Base-by-base conservation (phyloP, 805 yeast genomes). In the Hanseniaspora thailandica region DNA sequence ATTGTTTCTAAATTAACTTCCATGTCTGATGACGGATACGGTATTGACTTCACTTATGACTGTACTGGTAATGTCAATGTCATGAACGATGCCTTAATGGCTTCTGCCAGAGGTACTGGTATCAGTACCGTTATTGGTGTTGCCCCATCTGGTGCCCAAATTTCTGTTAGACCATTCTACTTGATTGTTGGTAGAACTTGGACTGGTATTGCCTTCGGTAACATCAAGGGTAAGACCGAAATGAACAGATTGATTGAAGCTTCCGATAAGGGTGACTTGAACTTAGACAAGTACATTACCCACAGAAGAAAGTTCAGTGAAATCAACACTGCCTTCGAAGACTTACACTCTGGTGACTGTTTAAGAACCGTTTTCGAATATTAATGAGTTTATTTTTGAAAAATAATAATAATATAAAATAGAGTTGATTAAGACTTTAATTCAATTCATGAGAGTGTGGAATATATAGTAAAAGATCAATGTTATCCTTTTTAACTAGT, bases 51-150 rank as follows among this genome's bases (percentile, higher is more conserved):
- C 73, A 89, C 98, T 30, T 93, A 93, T 65, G 98, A 93, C 75
- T 89, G 97, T 75, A 93, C 98, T 51, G 99, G 99, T 73, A 93
- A 90, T 66, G 89, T 82, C 57, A 70, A 78, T 45, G 97, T 93
- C 47, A 93, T 93, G 99, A 82, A 97, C 73, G 75, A 81, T 65
- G 98, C 98, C 28, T 76, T 93, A 60, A 97, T 93, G 75, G 86
- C 95, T 22, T 88, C 96, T 69, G 97, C 93, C 75, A 90, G 89
- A 72, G 99, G 99, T 59, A 93, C 98, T 97, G 99, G 99, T 71
- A 80, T 82, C 66, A 87, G 96, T 22, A 77, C 90, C 61, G 75
- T 93, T 63, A 93, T 93, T 66, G 98, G 98, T 69, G 99, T 93
- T 61, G 99, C 98, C 46, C 95, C 96, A 60, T 95, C 97, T 39